Evolutionary conservation across 1,284 basidiomycete species (phyloP), one percentile per base, ranked within the genome.

Genomic region (Tilletiaria anomala): DNA sequence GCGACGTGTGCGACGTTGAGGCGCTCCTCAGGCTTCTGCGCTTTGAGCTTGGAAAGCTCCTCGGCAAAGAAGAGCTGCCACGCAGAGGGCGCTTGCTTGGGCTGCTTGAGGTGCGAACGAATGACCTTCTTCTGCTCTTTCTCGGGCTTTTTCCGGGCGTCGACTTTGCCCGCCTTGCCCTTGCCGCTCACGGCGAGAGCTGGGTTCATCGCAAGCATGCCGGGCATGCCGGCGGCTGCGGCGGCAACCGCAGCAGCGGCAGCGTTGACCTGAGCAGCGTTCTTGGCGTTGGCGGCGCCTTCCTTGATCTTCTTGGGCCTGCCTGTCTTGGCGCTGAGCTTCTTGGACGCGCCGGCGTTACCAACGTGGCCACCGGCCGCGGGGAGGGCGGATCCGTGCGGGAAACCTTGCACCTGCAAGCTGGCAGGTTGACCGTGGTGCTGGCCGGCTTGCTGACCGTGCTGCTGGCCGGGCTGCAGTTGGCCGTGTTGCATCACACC

Each of bases 1-100:
- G 88, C 87, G 31, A 87, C 85, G 67, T 89, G 84, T 6, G 88
- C 87, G 45, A 94, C 87, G 68, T 94, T 93, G 38, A 94, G 76
- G 70, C 89, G 88, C 43, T 65, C 65, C 14, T 52, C 55, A 4
- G 58, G 54, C 24, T 57, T 51, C 29, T 55, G 51, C 1, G 78
- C 77, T 71, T 88, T 87, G 37, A 60, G 57, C 68, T 87, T 84
- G 61, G 79, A 77, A 54, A 94, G 85, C 78, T 86, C 88, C 67
- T 93, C 86, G 29, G 85, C 87, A 69, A 94, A 93, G 71, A 87
- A 94, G 40, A 94, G 76, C 70, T 94, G 88, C 88, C 88, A 94
- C 33, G 87, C 85, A 4, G 85, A 89, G 4, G 84, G 86, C 11
- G 88, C 84, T 59, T 89, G 76, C 71, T 89, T 89, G 34, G 88